Evolutionary conservation across 257 asterid genomes (phyloP), one percentile per base, ranked within the genome.

Genomic region (Solanum virginianum): DNA sequence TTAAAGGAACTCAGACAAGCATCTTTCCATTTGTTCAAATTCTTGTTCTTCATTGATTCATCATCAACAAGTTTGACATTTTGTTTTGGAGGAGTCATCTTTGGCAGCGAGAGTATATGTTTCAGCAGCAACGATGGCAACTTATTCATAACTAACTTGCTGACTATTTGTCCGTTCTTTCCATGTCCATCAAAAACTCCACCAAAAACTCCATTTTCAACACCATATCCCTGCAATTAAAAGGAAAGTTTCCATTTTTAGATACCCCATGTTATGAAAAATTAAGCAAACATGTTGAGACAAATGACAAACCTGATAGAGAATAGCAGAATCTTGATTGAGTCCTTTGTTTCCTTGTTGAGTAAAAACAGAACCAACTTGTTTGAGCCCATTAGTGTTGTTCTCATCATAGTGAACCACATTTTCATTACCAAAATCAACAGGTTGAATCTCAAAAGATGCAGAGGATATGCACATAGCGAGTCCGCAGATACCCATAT

Each of bases 101-200:
- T 91, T 56, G 90, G 86, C 39, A 88, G 63, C 55, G 87, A 85
- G 45, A 88, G 92, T 84, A 87, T 89, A 59, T 90, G 94, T 85
- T 85, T 91, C 70, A 92, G 90, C 22, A 94, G 88, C 91, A 92
- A 84, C 3, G 91, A 84, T 36, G 98, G 97, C 87, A 96, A 80
- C 87, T 91, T 87, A 85, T 96, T 92, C 75, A 95, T 89, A 85
- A 92, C 98, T 80, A 92, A 68, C 71, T 88, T 89, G 92, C 98
- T 93, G 72, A 92, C 92, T 17, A 72, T 85, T 66, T 94, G 98
- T 49, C 99, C 99, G 83, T 90, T 89, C 56, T 84, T 49, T 0
- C 99, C 99, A 90, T 95, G 98, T 51, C 99, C 99, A 86, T 96
- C 99, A 84, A 94, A 96, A 12, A 96, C 94, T 26, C 91, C 98